Evolutionary conservation across 2,329 filamentous ascomycete species (phyloP).

Genomic region (Pyricularia grisea): DNA sequence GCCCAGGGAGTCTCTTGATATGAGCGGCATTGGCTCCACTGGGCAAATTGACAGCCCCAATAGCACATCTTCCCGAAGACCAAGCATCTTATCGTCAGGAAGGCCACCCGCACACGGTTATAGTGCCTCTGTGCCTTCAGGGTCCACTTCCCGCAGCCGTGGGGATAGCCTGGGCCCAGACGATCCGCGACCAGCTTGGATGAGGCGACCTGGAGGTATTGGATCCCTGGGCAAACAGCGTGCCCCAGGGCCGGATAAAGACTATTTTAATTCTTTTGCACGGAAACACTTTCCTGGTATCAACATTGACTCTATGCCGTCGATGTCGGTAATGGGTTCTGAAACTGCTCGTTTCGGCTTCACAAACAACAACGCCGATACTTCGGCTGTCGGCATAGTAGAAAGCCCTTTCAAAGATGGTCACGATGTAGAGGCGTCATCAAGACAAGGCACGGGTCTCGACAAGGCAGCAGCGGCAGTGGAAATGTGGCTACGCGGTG

Average conservation of each 20-base stretch:
- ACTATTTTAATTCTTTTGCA: slow-evolving; percentile 76
- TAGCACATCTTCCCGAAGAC: slow-evolving; percentile 28
- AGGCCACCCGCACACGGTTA: slow-evolving; percentile 14
- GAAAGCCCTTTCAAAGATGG: slow-evolving; percentile 42
- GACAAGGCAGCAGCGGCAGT: slow-evolving; percentile 82
- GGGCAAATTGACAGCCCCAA: slow-evolving; percentile 21
- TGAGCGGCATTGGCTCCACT: slow-evolving; percentile 31
- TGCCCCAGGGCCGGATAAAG: slow-evolving; percentile 72
- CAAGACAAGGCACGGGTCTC: slow-evolving; percentile 43
- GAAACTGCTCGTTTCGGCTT: slow-evolving; percentile 51
- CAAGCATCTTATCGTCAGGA: slow-evolving; percentile 24
- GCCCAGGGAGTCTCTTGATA: slow-evolving; percentile 56
- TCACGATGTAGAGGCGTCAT: slow-evolving; percentile 21
- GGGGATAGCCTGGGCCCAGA: slow-evolving; percentile 25
- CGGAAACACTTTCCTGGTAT: slow-evolving; percentile 75
- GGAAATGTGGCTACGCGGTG: slow-evolving; percentile 82
- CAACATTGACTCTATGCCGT: slow-evolving; percentile 58
- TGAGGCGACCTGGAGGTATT: slow-evolving; percentile 79
- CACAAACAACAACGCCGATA: slow-evolving; percentile 10
- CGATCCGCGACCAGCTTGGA: slow-evolving; percentile 44
- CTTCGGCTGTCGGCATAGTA: slow-evolving; percentile 28
- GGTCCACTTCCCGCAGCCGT: slow-evolving; percentile 24
- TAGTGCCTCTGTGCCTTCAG: slow-evolving; percentile 16
- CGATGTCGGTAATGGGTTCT: slow-evolving; percentile 55
- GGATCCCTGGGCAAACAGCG: slow-evolving; percentile 67